Conservation (phyloP, 2,329 filamentous ascomycete genomes). For the Hymenoscyphus albidus region DNA sequence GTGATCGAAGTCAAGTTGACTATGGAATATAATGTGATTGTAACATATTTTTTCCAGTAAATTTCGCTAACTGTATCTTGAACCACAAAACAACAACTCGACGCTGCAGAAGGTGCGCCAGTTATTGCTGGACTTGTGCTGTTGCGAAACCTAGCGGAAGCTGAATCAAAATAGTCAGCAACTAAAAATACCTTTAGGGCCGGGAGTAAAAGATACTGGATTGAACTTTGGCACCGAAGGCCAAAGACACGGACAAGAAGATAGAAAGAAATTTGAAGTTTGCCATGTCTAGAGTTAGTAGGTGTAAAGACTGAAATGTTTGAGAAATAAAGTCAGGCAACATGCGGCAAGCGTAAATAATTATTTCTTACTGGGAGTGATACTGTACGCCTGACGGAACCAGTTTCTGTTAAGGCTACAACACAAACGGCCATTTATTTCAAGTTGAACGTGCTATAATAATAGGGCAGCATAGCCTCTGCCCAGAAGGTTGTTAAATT, state of each 20-base stretch:
- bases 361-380: too few relatives aligned
- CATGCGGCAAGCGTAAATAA: too few relatives aligned
- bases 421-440: too few relatives aligned
- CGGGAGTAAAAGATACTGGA: not conserved
- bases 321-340: not conserved
- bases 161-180: not conserved
- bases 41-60: constrained; percentile 8
- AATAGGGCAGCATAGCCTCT: too few relatives aligned
- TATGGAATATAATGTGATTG: not conserved
- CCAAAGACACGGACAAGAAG: not conserved
- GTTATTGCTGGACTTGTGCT: not conserved
- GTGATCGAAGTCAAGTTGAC: constrained; percentile 17
- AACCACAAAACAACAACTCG: constrained; percentile 17
- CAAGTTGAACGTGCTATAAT: too few relatives aligned
- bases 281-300: not conserved
- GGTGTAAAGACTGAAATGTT: not conserved
- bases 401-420: too few relatives aligned
- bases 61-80: constrained; percentile 18
- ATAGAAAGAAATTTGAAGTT: not conserved
- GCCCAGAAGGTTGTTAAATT: too few relatives aligned
- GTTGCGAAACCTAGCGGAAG: not conserved
- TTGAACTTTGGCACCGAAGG: not conserved
- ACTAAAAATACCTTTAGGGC: not conserved
- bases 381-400: too few relatives aligned
- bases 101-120: not conserved